Evolutionary conservation across 345 rosid species (phyloP), one percentile per base, ranked within the genome.

Genomic region (Bruguiera gymnorhiza): DNA sequence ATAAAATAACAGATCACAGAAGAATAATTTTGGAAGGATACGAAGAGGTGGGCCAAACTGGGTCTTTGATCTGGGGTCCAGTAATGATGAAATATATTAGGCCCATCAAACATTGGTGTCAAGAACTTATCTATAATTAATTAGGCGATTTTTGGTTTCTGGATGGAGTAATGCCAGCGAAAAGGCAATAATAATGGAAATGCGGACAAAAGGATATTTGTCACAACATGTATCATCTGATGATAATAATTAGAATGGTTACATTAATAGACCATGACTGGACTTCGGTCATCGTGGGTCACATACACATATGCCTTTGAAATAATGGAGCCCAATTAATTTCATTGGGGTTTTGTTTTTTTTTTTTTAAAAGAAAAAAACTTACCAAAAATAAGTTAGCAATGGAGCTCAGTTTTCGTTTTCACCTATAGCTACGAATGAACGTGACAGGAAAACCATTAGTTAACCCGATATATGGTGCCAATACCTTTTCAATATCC

Each of bases 201-300:
- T 75, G 63, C 26, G 52, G 85, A 84, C 91, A 81, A 84, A 81
- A 76, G 72, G 60, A 59, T 70, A 11, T 75, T 82, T 84, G 83
- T 84, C 88, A 27, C 39, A 65, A 57, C 31, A 27, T 53, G 75
- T 65, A 76, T 69, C 34, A 54, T 69, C 57, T 23, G 36, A 66
- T 53, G 37, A 70, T 66, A 78, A 78, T 75, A 75, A 81, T 78
- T 69, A 53, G 62, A 57, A 75, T 77, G 57, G 39, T 43, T 5
- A 31, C 31, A 48, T 15, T 15, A 36, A 63, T 8, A 70, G 70
- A 81, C 63, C 69, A 78, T 78, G 80, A 82, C 78, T 70, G 63
- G 80, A 54, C 74, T 72, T 70, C 73, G 84, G 78, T 55, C 75
- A 18, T 58, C 15, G 15, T 16, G 23, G 60, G 26, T 56, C 18